These are phyloP conservation scores for Straminergon stramineum DNA, from an alignment of 225 moss, liverwort and hornwort genomes.

Conservation along the genomic window DNA sequence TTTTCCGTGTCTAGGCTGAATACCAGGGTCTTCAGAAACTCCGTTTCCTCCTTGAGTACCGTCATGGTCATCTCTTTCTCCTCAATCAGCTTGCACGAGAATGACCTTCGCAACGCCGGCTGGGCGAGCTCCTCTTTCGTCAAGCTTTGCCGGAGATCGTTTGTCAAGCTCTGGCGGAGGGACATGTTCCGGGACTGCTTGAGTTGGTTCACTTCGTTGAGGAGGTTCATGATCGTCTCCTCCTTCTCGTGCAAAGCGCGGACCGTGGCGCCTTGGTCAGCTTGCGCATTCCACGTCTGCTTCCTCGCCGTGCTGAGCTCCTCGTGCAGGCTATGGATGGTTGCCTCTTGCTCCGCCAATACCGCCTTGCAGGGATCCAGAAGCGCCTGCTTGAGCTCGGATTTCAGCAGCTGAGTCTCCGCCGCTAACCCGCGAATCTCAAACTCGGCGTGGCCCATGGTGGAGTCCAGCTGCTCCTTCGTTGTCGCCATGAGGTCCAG, in stretches of 20 bases:
- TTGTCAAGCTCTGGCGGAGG: conserved; percentile 3
- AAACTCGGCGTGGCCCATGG: conserved; percentile 25
- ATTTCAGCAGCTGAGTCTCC: conserved; percentile 25
- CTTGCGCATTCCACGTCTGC: conserved; percentile 12
- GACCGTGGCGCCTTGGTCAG: conserved; percentile 14
- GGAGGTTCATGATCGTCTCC: conserved; percentile 28
- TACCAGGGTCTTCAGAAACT: conserved; percentile 33
- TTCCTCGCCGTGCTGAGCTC: conserved; percentile 17
- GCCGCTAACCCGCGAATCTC: conserved; percentile 15
- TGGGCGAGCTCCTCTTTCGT: not conserved
- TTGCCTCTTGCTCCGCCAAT: conserved; percentile 22
- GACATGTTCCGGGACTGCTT: conserved; percentile 16
- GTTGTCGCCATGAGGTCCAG: conserved; percentile 10
- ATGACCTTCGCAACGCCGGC: conserved; percentile 15
- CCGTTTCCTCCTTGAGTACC: conserved; percentile 41
- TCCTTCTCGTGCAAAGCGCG: conserved; percentile 32
- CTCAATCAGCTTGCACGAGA: conserved; percentile 31
- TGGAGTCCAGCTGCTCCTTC: conserved; percentile 26
- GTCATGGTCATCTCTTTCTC: conserved; percentile 45
- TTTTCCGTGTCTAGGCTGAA: conserved; percentile 40
- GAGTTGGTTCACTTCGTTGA: conserved; percentile 29
- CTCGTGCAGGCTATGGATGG: conserved; percentile 15
- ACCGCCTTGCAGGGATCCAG: conserved; percentile 6
- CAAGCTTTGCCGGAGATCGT: conserved; percentile 8
- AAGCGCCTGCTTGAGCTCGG: conserved; percentile 12